These are phyloP conservation scores for Paramecium pentaurelia DNA, from an alignment of 73 alveolate species.

Conservation along the genomic window DNA sequence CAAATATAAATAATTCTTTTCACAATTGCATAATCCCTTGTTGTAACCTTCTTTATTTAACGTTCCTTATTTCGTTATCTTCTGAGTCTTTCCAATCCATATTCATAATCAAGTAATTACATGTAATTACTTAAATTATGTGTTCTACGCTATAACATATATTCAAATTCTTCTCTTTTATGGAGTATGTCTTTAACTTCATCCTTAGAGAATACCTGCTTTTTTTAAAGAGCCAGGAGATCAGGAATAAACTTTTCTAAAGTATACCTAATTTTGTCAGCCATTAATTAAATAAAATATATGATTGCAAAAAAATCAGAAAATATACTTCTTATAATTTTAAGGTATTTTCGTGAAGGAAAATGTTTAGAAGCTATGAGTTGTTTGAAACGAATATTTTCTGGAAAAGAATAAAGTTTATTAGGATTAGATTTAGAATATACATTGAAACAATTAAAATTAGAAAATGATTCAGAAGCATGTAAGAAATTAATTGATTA, in stretches of 20 bases:
- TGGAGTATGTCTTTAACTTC: slow-evolving; percentile 45
- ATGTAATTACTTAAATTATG: slow-evolving; percentile 48
- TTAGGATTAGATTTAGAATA: not conserved
- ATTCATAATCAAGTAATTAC: slow-evolving; percentile 54
- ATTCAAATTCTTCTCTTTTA: slow-evolving; percentile 51
- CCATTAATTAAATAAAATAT: slow-evolving; percentile 42
- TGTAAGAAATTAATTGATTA: not conserved
- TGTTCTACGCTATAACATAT: slow-evolving; percentile 43
- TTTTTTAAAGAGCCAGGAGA: slow-evolving; percentile 11
- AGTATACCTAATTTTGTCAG: slow-evolving; percentile 58
- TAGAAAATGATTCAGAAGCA: not conserved
- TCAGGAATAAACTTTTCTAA: slow-evolving; percentile 56
- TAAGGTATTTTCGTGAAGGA: not conserved
- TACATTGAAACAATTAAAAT: not conserved
- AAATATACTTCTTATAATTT: not conserved
- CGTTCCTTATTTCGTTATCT: slow-evolving; percentile 43
- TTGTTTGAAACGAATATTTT: not conserved
- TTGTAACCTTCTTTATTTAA: slow-evolving; percentile 24
- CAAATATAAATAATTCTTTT: slow-evolving; percentile 51
- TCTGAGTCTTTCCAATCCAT: slow-evolving; percentile 53
- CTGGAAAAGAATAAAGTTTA: not conserved
- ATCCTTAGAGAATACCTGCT: slow-evolving; percentile 42
- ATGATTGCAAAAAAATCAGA: slow-evolving; percentile 2
- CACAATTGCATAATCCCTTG: slow-evolving; percentile 55
- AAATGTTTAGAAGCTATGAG: not conserved